phyloP scores from a whole-genome alignment of 345 rosid genomes.

The Trapa bicornis region DNA sequence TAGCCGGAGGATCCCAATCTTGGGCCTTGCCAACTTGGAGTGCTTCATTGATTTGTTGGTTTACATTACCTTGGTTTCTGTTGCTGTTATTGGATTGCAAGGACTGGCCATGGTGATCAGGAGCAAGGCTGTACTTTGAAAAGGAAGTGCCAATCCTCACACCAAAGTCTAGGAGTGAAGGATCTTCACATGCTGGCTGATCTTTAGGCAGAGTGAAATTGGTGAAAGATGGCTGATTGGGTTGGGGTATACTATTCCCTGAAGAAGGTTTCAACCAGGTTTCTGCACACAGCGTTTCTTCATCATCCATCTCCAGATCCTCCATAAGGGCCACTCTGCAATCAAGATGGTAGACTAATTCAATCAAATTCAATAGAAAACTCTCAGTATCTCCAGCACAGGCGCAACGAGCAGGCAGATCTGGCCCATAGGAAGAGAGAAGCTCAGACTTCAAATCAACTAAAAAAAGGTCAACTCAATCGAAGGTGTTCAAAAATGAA shows the following conservation, averaged over 20 bases:
- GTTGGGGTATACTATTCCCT: conserved; percentile 21
- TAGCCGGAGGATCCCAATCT: conserved; percentile 81
- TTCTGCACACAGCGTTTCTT: conserved; percentile 31
- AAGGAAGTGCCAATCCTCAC: conserved; percentile 30
- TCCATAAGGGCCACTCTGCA: conserved; percentile 4
- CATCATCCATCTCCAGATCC: conserved; percentile 40
- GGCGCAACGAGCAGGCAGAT: neutral
- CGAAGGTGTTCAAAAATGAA: neutral
- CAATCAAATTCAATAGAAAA: neutral
- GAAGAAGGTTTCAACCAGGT: conserved; percentile 43
- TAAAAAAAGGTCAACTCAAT: neutral
- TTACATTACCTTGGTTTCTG: conserved; percentile 19
- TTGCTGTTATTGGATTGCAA: conserved; percentile 18
- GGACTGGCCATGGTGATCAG: conserved; percentile 8
- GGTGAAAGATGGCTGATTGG: conserved; percentile 21
- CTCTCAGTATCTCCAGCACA: neutral
- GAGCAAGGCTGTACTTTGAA: conserved; percentile 26
- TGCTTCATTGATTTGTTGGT: conserved; percentile 25
- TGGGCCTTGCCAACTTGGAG: conserved; percentile 30
- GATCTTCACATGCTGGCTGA: conserved; percentile 56
- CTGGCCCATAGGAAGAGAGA: neutral
- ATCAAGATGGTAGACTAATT: neutral
- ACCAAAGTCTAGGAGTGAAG: conserved; percentile 36
- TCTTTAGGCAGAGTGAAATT: conserved; percentile 23
- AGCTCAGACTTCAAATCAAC: neutral